Evolutionary conservation across 495 filamentous ascomycete genomes (phyloP), one percentile per base, ranked within the genome.

Genomic region (Coniosporium apollinis): DNA sequence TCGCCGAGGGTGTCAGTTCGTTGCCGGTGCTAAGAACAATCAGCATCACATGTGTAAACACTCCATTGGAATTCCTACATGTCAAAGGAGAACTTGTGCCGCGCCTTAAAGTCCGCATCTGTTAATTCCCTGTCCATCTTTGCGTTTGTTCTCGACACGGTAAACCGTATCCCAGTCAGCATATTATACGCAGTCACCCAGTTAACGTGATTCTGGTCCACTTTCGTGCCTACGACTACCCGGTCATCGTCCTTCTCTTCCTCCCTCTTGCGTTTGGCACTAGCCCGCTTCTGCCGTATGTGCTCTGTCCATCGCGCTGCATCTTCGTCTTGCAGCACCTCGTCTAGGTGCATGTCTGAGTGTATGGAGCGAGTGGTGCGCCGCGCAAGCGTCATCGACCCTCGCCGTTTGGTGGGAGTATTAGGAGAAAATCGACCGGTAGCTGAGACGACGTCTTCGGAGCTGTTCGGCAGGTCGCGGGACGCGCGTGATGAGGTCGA

Each of bases 101-200:
- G 79, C 42, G 79, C 78, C 38, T 79, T 66, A 54, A 99, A 99
- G 60, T 99, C 91, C 22, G 73, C 79, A 45, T 86, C 78, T 10
- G 79, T 89, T 43, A 96, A 54, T 31, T 81, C 69, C 38, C 85
- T 74, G 58, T 94, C 82, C 57, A 94, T 70, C 61, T 99, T 99
- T 14, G 91, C 89, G 52, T 99, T 94, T 38, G 89, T 92, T 39
- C 89, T 70, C 38, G 86, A 94, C 4, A 99, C 91, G 17, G 82
- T 79, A 45, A 99, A 94, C 28, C 89, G 83, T 47, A 99, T 99
- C 36, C 89, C 89, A 3, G 89, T 96, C 59, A 99, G 70, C 89
- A 99, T 99, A 58, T 99, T 96, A 58, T 99, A 99, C 22, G 91
- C 86, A 5, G 82, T 94, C 14, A 93, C 83, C 76, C 83, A 99